Percentiles rank a stretch among this genome's conserved stretches.
Conservation (phyloP, 2,329 filamentous ascomycete species). For the Fusarium xylarioides region DNA sequence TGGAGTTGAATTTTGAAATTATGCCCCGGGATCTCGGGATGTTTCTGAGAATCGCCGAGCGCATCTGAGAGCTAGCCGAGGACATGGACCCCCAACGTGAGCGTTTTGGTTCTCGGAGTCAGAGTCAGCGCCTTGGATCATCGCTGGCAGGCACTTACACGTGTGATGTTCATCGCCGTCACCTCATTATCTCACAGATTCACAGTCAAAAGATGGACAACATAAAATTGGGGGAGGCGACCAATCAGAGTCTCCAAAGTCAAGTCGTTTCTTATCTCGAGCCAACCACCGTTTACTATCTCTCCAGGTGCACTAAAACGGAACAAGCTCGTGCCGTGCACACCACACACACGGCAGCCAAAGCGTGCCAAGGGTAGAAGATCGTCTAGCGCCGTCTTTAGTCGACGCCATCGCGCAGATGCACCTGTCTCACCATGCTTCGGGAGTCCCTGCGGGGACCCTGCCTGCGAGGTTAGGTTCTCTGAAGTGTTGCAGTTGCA, state of each 20-base stretch:
- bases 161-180: constrained; percentile 29
- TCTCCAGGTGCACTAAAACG: constrained; percentile 35
- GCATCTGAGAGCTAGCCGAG: constrained; percentile 23
- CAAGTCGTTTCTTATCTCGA: constrained; percentile 52
- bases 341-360: constrained; percentile 31
- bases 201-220: constrained; percentile 52
- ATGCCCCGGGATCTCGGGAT: constrained; percentile 18
- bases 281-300: constrained; percentile 48
- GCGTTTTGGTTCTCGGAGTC: neutral
- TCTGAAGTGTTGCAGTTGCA: constrained; percentile 26
- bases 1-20: constrained; percentile 19
- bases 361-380: constrained; percentile 31
- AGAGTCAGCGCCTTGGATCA: constrained; percentile 15
- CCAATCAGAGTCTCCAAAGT: constrained; percentile 50
- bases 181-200: constrained; percentile 37
- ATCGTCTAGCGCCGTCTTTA: constrained; percentile 35
- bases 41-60: constrained; percentile 32
- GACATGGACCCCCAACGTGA: constrained; percentile 14
- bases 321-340: constrained; percentile 42
- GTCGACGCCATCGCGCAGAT: constrained; percentile 40
- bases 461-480: constrained; percentile 25
- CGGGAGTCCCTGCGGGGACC: constrained; percentile 40
- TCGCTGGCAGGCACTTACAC: constrained; percentile 18
- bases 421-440: constrained; percentile 41
- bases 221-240: constrained; percentile 49